These are phyloP conservation scores for Naumovozyma castellii DNA, from an alignment of 805 yeast genomes.

Conservation along the genomic window DNA sequence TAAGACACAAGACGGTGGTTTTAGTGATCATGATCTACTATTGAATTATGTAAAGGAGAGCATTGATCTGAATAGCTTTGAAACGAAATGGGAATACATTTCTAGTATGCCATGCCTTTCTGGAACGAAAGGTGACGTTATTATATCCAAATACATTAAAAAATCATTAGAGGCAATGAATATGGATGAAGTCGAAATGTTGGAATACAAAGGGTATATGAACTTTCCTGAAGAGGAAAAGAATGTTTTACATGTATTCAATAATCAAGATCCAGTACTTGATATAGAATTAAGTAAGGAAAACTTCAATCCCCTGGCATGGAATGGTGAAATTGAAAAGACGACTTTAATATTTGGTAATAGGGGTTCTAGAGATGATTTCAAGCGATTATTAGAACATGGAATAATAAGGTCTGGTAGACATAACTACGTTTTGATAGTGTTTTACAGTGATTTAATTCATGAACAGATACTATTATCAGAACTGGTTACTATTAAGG, in stretches of 20 bases:
- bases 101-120: slow-evolving; percentile 73
- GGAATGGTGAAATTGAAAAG: slow-evolving; percentile 41
- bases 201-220: neutral
- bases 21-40: slow-evolving; percentile 32
- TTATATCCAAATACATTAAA: slow-evolving; percentile 57
- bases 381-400: slow-evolving; percentile 31
- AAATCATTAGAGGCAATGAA: slow-evolving; percentile 48
- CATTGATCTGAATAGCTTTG: slow-evolving; percentile 48
- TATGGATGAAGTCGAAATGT: neutral
- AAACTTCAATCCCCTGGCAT: slow-evolving; percentile 64
- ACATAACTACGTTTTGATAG: slow-evolving; percentile 42
- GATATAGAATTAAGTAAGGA: slow-evolving; percentile 21
- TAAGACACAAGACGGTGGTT: neutral
- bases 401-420: slow-evolving; percentile 28
- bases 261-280: slow-evolving; percentile 20
- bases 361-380: slow-evolving; percentile 54
- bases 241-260: slow-evolving; percentile 3
- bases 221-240: neutral
- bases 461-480: slow-evolving; percentile 50
- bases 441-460: slow-evolving; percentile 48
- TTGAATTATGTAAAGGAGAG: slow-evolving; percentile 36
- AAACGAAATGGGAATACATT: slow-evolving; percentile 56
- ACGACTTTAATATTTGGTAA: slow-evolving; percentile 55
- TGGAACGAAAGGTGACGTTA: slow-evolving; percentile 78
- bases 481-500: slow-evolving; percentile 46